These are phyloP conservation scores for Hordeum pubiflorum DNA, from an alignment of 202 grass and related monocot genomes.

Conservation along the genomic window DNA sequence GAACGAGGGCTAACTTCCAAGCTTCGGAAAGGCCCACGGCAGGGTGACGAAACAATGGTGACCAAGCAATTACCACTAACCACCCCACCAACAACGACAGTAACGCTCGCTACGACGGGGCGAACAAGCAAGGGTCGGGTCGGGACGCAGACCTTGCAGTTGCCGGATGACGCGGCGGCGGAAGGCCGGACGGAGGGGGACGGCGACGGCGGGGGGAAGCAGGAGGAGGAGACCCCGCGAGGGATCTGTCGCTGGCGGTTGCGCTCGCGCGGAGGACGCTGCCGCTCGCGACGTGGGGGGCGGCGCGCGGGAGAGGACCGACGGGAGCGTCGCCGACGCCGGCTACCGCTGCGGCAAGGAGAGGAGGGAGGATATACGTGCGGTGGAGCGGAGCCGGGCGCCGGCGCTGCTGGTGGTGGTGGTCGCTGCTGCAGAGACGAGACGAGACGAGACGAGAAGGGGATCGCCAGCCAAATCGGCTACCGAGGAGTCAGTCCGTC, in stretches of 20 bases:
- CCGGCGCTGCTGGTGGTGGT: constrained; percentile 9
- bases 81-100: not conserved
- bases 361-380: constrained; percentile 6
- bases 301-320: not conserved
- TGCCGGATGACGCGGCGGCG: not conserved
- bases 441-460: constrained; percentile 11
- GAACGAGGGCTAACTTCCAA: not conserved
- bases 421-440: constrained; percentile 5
- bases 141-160: not conserved
- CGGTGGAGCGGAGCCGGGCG: not conserved
- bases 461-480: constrained; percentile 8
- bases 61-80: not conserved
- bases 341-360: not conserved
- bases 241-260: not conserved
- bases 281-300: not conserved
- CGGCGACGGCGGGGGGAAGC: not conserved
- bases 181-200: not conserved
- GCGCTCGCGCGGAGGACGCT: not conserved
- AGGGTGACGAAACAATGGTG: not conserved
- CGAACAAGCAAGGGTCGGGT: not conserved
- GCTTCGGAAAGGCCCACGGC: not conserved
- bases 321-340: not conserved
- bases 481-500: not conserved
- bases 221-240: not conserved
- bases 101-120: not conserved